Evolutionary conservation across 495 filamentous ascomycete species (phyloP).

Genomic region (Trypethelium eluteriae): DNA sequence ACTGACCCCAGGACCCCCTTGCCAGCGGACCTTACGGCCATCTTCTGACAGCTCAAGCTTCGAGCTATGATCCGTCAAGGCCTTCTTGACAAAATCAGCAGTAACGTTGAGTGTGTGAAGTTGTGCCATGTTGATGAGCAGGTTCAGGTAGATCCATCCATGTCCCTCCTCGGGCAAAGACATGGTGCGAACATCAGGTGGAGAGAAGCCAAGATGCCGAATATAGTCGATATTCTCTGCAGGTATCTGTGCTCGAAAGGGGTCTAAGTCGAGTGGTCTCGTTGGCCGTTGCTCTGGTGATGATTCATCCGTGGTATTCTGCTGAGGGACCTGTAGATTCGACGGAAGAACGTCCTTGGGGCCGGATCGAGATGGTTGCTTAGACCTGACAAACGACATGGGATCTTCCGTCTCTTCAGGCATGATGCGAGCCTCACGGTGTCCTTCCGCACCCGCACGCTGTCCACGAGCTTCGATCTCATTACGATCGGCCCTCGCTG

Average conservation of each 20-base stretch:
- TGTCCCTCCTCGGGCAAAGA: slow-evolving; percentile 36
- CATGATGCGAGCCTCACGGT: slow-evolving; percentile 46
- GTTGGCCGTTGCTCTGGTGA: slow-evolving; percentile 60
- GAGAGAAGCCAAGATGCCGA: slow-evolving; percentile 57
- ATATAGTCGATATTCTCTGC: slow-evolving; percentile 70
- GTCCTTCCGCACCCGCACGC: slow-evolving; percentile 33
- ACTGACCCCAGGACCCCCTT: slow-evolving; percentile 55
- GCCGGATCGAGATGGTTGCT: slow-evolving; percentile 3
- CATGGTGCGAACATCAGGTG: slow-evolving; percentile 46
- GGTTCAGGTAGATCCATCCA: slow-evolving; percentile 76
- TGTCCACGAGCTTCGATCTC: slow-evolving; percentile 34
- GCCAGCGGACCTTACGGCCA: slow-evolving; percentile 68
- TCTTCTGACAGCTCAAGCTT: slow-evolving; percentile 67
- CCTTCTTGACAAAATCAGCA: slow-evolving; percentile 59
- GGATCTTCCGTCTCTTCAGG: slow-evolving; percentile 23
- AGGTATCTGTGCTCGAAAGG: slow-evolving; percentile 56
- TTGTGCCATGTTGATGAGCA: slow-evolving; percentile 73
- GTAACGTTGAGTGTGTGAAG: slow-evolving; percentile 73
- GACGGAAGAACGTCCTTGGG: no score
- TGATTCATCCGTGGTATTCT: slow-evolving; percentile 22
- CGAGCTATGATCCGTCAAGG: slow-evolving; percentile 55
- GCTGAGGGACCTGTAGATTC: no score
- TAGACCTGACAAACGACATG: not conserved
- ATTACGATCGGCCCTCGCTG: slow-evolving; percentile 37
- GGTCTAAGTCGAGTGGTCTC: slow-evolving; percentile 62